phyloP scores from a whole-genome alignment of 306 rosid species.

The Ammopiptanthus mongolicus region DNA sequence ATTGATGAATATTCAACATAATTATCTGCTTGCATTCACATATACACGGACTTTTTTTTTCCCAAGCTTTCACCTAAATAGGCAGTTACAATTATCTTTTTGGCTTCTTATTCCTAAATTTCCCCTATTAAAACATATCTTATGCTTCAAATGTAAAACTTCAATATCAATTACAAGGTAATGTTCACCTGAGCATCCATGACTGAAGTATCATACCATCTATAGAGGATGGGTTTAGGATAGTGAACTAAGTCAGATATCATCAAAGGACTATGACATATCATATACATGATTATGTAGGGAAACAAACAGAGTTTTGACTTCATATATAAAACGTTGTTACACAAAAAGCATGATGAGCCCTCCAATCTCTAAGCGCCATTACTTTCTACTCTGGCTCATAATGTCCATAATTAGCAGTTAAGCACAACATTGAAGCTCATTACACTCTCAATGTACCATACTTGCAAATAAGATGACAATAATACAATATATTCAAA shows the following conservation, averaged over 20 bases:
- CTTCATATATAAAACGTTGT: background rate
- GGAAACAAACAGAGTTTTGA: background rate
- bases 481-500: background rate
- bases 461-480: background rate
- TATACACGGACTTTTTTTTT: no score
- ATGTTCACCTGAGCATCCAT: background rate
- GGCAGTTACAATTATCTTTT: background rate
- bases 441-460: background rate
- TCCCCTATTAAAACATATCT: background rate
- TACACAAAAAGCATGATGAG: background rate
- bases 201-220: conserved; percentile 45
- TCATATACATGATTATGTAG: background rate
- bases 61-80: background rate
- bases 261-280: conserved; percentile 1
- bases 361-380: background rate
- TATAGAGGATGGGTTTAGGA: conserved; percentile 35
- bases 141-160: background rate
- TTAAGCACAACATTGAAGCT: background rate
- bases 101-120: background rate
- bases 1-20: no score
- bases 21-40: no score
- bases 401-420: conserved; percentile 3
- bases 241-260: conserved; percentile 24
- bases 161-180: background rate
- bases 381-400: background rate